A percentile compares a stretch with the other conserved stretches of the same genome.
Conservation (phyloP, 257 asterid species). For the Plectranthus barbatus region DNA sequence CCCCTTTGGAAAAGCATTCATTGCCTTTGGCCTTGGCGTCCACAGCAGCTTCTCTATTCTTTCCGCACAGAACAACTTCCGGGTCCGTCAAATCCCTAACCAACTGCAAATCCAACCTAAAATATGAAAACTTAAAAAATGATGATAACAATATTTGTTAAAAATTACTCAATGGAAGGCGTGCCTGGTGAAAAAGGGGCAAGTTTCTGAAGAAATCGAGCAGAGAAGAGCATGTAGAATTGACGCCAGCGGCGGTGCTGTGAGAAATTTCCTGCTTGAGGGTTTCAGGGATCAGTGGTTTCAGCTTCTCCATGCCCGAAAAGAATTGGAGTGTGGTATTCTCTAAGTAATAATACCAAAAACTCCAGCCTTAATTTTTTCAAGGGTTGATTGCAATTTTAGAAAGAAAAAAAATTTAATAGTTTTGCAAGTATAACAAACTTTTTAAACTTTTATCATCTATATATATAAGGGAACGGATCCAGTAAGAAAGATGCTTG, state of each 20-base stretch:
- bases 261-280: constrained; percentile 39
- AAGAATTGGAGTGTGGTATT: too few species aligned
- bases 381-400: too few species aligned
- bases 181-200: constrained; percentile 73
- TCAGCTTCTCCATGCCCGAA: constrained; percentile 95
- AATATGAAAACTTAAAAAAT: neutral
- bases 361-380: too few species aligned
- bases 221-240: constrained; percentile 55
- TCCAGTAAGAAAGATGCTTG: too few species aligned
- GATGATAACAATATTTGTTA: neutral
- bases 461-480: too few species aligned
- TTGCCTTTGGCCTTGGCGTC: constrained; percentile 75
- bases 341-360: too few species aligned
- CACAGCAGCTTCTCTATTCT: constrained; percentile 59
- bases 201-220: constrained; percentile 46
- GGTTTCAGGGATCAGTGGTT: constrained; percentile 50
- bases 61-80: constrained; percentile 54
- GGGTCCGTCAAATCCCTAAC: constrained; percentile 71
- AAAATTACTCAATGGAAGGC: neutral
- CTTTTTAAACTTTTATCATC: too few species aligned
- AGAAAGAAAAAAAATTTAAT: too few species aligned
- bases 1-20: constrained; percentile 60
- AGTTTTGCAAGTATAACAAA: too few species aligned
- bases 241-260: constrained; percentile 40
- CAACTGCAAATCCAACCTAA: constrained; percentile 33